Conservation (phyloP, 768 basidiomycete species). For the Leccinum aurantiacum region DNA sequence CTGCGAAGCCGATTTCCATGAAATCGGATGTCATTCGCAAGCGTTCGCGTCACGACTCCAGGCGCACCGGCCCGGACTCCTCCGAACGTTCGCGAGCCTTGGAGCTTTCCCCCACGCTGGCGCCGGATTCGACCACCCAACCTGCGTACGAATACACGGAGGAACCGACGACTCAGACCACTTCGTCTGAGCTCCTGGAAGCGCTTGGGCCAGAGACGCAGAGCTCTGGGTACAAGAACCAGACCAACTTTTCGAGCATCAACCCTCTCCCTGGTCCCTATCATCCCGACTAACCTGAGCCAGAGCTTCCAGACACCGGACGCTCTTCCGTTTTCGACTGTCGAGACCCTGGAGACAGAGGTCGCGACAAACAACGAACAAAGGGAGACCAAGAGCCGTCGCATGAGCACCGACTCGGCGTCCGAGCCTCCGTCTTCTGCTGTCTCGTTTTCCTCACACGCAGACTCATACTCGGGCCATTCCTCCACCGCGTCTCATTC, state of each 20-base stretch:
- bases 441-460: constrained; percentile 60
- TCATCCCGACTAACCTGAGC: no score
- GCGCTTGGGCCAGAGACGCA: constrained; percentile 40
- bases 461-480: constrained; percentile 58
- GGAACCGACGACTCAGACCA: constrained; percentile 38
- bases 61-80: constrained; percentile 49
- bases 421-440: constrained; percentile 61
- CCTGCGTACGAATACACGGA: constrained; percentile 40
- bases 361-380: constrained; percentile 21
- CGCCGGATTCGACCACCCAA: no score
- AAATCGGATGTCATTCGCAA: constrained; percentile 90
- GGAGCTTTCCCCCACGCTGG: constrained; percentile 30
- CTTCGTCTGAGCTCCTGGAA: constrained; percentile 54
- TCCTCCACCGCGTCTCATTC: constrained; percentile 59
- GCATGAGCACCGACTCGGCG: constrained; percentile 63
- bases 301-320: constrained; percentile 31
- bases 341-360: constrained; percentile 49
- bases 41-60: constrained; percentile 78
- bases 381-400: constrained; percentile 62
- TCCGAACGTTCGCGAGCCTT: constrained; percentile 71
- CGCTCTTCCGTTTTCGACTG: constrained; percentile 52
- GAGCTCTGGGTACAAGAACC: constrained; percentile 15
- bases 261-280: no score
- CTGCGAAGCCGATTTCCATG: constrained; percentile 60
- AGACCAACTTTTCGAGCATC: no score